Conservation (phyloP, 1,284 basidiomycete species). For the Naganishia liquefaciens region DNA sequence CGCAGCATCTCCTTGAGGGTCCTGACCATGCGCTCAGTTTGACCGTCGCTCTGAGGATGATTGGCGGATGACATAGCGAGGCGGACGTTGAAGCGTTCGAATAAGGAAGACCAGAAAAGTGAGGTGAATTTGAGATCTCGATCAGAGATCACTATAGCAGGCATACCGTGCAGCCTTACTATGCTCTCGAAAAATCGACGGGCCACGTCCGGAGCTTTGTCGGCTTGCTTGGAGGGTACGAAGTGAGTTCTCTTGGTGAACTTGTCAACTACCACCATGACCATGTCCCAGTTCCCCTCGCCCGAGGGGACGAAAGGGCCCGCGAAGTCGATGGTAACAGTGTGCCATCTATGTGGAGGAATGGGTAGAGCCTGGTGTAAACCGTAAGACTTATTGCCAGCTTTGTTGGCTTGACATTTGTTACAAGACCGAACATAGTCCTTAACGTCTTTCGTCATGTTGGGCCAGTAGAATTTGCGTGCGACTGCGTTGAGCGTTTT, state of each 20-base stretch:
- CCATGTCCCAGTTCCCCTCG: conserved; percentile 51
- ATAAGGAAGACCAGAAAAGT: conserved; percentile 54
- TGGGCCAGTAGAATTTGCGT: conserved; percentile 8
- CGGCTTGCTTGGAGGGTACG: conserved; percentile 41
- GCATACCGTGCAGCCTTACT: conserved; percentile 56
- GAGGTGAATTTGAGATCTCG: conserved; percentile 56
- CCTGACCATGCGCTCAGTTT: conserved; percentile 3
- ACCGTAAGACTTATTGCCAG: conserved; percentile 41
- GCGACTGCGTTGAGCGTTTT: conserved; percentile 11
- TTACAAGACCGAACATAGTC: conserved; percentile 23
- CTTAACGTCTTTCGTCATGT: background rate
- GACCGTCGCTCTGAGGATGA: conserved; percentile 49
- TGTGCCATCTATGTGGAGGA: conserved; percentile 51
- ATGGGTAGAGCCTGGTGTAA: conserved; percentile 48
- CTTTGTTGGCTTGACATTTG: conserved; percentile 29
- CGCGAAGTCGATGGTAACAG: conserved; percentile 57
- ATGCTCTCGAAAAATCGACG: conserved; percentile 54
- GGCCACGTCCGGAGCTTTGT: conserved; percentile 52
- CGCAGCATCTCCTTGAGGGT: no score
- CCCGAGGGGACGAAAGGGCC: conserved; percentile 52
- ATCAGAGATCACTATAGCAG: conserved; percentile 54
- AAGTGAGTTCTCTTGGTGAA: conserved; percentile 53
- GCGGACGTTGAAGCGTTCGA: conserved; percentile 30
- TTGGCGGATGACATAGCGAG: conserved; percentile 5
- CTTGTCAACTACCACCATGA: conserved; percentile 53